Evolutionary conservation across 805 yeast species (phyloP).

Genomic region (Sungouiozyma ichnusensis): DNA sequence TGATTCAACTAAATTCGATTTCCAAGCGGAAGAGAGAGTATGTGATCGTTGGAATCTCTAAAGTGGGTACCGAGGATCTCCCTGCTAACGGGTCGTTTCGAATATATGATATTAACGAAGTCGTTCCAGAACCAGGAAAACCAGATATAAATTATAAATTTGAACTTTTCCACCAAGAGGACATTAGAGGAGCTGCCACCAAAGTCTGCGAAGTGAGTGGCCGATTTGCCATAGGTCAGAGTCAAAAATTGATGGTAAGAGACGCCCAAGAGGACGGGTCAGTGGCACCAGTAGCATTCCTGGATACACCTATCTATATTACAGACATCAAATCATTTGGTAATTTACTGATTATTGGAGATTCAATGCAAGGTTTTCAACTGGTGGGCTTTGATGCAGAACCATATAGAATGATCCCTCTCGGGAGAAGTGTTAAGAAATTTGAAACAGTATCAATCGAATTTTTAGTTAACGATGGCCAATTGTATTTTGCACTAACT

Average conservation of each 20-base stretch:
- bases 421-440: conserved; percentile 63
- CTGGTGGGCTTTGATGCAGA: conserved; percentile 89
- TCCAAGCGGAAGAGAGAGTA: conserved; percentile 46
- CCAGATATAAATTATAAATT: conserved; percentile 78
- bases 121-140: conserved; percentile 79
- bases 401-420: conserved; percentile 73
- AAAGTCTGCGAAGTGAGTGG: conserved; percentile 74
- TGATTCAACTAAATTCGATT: conserved; percentile 31
- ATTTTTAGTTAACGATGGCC: conserved; percentile 61
- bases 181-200: conserved; percentile 75
- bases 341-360: conserved; percentile 73
- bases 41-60: conserved; percentile 70
- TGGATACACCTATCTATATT: conserved; percentile 73
- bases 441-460: conserved; percentile 52
- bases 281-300: conserved; percentile 87
- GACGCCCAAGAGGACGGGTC: conserved; percentile 77
- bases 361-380: conserved; percentile 58
- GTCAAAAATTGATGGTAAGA: conserved; percentile 67
- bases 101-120: conserved; percentile 63
- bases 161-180: conserved; percentile 62
- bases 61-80: conserved; percentile 67
- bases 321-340: conserved; percentile 76
- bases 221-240: conserved; percentile 72
- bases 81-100: conserved; percentile 70
- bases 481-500: conserved; percentile 53